Conservation (phyloP, 2,329 filamentous ascomycete species). For the Talaromyces sp. region DNA sequence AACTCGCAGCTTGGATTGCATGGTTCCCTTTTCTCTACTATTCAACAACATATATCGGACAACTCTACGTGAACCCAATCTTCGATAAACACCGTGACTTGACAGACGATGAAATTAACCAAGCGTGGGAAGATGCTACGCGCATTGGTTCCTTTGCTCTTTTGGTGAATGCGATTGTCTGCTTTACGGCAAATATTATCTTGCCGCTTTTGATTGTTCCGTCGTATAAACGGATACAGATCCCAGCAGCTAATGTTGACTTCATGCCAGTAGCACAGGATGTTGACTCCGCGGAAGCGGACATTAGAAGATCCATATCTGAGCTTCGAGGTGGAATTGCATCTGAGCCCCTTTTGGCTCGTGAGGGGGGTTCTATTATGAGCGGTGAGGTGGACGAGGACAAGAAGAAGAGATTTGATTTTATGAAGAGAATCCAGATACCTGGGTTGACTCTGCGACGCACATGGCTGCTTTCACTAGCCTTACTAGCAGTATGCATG, state of each 20-base stretch:
- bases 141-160: conserved; percentile 85
- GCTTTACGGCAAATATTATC: conserved; percentile 74
- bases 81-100: conserved; percentile 75
- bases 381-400: conserved; percentile 15
- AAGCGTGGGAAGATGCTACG: conserved; percentile 79
- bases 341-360: conserved; percentile 31
- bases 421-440: conserved; percentile 65
- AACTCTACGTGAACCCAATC: conserved; percentile 84
- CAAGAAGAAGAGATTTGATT: conserved; percentile 21
- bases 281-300: conserved; percentile 1
- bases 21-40: conserved; percentile 97
- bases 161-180: conserved; percentile 81
- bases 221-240: conserved; percentile 55
- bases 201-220: conserved; percentile 83
- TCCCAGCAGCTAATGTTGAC: conserved; percentile 13
- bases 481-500: conserved; percentile 81
- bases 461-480: conserved; percentile 78
- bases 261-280: conserved; percentile 20
- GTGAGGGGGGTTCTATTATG: conserved; percentile 17
- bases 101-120: conserved; percentile 70
- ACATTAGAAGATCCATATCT: conserved; percentile 21
- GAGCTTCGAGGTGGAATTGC: conserved; percentile 31
- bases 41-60: conserved; percentile 87
- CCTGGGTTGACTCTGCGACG: conserved; percentile 81
- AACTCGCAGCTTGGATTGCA: conserved; percentile 87